phyloP scores from a whole-genome alignment of 2,329 filamentous ascomycete genomes.

The Dissoconium aciculare region DNA sequence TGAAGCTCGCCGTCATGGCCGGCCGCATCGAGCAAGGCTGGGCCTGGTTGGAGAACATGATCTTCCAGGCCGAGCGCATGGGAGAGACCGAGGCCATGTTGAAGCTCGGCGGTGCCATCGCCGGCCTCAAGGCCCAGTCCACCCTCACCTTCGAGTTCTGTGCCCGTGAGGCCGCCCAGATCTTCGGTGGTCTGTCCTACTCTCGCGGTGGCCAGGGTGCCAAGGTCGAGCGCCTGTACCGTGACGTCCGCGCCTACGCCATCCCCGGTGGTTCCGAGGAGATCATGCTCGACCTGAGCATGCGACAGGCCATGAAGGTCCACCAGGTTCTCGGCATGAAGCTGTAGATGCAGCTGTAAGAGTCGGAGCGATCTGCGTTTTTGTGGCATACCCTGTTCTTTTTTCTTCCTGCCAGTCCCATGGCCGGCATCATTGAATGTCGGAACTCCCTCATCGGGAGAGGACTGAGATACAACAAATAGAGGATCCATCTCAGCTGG shows the following conservation, averaged over 20 bases:
- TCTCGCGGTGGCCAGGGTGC: conserved; percentile 84
- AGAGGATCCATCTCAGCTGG: no score
- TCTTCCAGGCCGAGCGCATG: conserved; percentile 86
- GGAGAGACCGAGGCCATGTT: conserved; percentile 90
- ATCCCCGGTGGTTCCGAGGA: conserved; percentile 89
- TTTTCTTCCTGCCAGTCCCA: no score
- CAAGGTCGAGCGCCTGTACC: conserved; percentile 87
- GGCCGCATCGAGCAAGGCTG: conserved; percentile 95
- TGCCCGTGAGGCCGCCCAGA: conserved; percentile 88
- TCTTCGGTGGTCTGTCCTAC: conserved; percentile 90
- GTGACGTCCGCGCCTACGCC: conserved; percentile 89
- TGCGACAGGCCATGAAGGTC: conserved; percentile 77
- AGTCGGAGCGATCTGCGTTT: no score
- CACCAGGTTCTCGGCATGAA: conserved; percentile 93
- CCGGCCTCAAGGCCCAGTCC: conserved; percentile 80
- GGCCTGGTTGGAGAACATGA: conserved; percentile 88
- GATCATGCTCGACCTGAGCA: conserved; percentile 96
- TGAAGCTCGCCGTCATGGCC: conserved; percentile 94
- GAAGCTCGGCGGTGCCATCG: conserved; percentile 85
- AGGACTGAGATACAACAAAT: no score
- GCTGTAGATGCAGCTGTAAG: no score
- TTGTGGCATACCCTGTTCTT: no score
- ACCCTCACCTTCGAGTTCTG: conserved; percentile 97
- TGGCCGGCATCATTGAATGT: no score
- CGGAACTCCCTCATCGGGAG: no score